Evolutionary conservation across 2,329 filamentous ascomycete genomes (phyloP).

Genomic region (Aspergillus novofumigatus): DNA sequence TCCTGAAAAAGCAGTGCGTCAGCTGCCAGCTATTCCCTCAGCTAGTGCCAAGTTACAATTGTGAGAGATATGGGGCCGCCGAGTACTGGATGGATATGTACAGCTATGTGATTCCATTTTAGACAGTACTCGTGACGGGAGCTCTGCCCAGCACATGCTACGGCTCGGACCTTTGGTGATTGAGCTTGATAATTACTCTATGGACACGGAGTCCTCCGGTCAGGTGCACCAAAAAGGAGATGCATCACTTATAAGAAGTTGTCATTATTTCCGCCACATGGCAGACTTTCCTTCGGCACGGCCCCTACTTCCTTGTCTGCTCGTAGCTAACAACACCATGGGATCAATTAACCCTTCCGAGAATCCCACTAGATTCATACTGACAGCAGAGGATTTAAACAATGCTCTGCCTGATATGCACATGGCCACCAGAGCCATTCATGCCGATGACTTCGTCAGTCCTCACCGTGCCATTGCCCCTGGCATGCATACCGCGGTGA

Average conservation of each 20-base stretch:
- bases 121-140: background rate
- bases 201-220: background rate
- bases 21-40: too few relatives aligned
- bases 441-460: conserved; percentile 75
- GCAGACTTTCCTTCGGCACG: background rate
- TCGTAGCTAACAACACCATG: background rate
- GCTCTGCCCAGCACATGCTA: background rate
- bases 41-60: too few relatives aligned
- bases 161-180: background rate
- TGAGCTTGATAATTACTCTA: background rate
- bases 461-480: conserved; percentile 75
- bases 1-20: too few relatives aligned
- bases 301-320: too few relatives aligned
- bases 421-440: conserved; percentile 60
- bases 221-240: background rate
- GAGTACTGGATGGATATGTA: background rate
- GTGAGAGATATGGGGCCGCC: too few relatives aligned
- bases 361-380: background rate
- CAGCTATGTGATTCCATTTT: background rate
- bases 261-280: too few relatives aligned
- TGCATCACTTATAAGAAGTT: too few relatives aligned
- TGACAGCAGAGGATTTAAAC: background rate
- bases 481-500: conserved; percentile 85
- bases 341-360: background rate
- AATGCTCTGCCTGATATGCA: conserved; percentile 7